Base-by-base conservation (phyloP, 441 rosid genomes). In the Breynia disticha region DNA sequence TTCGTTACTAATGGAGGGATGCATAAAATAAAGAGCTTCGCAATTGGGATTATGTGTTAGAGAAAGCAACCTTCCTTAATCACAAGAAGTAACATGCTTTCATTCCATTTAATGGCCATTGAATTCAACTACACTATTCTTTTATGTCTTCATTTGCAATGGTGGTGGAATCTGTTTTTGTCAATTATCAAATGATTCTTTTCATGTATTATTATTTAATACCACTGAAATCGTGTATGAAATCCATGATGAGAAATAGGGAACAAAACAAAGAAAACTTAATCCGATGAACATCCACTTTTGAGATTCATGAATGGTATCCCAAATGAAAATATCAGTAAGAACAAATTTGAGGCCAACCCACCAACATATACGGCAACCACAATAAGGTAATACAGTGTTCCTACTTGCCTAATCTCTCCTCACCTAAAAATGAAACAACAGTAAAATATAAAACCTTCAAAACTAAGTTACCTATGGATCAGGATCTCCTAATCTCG, bases 341-440 rank as follows among this genome's bases (percentile, higher is more conserved):
- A 41, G 13, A 13, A 41, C 44, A 41, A 28, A 28, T 28, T 28
- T 28, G 35, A 28, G 35, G 35, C n/a, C 44, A 13, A 41, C 44
- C 3, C 44, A 41, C 1, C n/a, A 41, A 41, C 35, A 28, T 28
- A 28, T 28, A n/a, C n/a, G 35, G 35, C 7, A 28, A 28, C 7
- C 35, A 28, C 5, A 28, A 28, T 28, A 28, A 28, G 35, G 56
- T 58, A 68, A 63, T 47, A 63, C 20, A 21, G 41, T 56, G 51
- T 53, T 53, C 67, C 66, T 64, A n/a, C n/a, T n/a, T n/a, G n/a
- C n/a, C n/a, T n/a, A 71, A 15, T 61, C 55, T 61, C 46, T 41
- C 48, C 15, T 64, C 68, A 56, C 55, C 69, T 46, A 28, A 9
- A 28, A 28, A n/a, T n/a, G 50, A 21, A 64, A 55, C 42, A 61